phyloP scores from a whole-genome alignment of 1,284 basidiomycete genomes.

The Marasmius oreades region DNA sequence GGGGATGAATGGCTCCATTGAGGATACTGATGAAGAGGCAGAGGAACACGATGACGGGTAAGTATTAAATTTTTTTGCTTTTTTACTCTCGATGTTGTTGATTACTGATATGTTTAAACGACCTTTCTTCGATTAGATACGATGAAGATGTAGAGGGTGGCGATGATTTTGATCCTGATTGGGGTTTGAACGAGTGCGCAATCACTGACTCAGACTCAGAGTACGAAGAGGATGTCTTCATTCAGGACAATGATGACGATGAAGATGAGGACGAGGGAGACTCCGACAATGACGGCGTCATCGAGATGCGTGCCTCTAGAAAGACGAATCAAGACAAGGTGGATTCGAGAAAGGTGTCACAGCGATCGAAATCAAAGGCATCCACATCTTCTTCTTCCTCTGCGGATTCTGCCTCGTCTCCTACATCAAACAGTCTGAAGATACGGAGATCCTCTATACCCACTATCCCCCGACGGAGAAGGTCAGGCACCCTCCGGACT shows the following conservation, averaged over 20 bases:
- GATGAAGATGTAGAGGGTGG: constrained; percentile 60
- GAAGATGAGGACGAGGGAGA: constrained; percentile 48
- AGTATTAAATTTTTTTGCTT: constrained; percentile 25
- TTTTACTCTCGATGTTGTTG: neutral
- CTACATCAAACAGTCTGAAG: constrained; percentile 27
- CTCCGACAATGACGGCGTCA: constrained; percentile 54
- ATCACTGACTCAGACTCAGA: constrained; percentile 19
- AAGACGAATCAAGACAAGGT: constrained; percentile 22
- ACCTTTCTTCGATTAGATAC: constrained; percentile 37
- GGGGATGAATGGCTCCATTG: constrained; percentile 10
- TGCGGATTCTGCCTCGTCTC: constrained; percentile 26
- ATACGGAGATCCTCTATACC: constrained; percentile 15
- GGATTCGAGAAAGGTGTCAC: constrained; percentile 10
- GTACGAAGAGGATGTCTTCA: constrained; percentile 11
- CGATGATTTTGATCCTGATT: constrained; percentile 28
- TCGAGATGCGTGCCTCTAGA: constrained; percentile 55
- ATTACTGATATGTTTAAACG: constrained; percentile 5
- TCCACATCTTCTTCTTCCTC: constrained; percentile 35
- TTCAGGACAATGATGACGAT: constrained; percentile 29
- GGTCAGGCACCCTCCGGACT: constrained; percentile 18
- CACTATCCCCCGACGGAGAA: constrained; percentile 17
- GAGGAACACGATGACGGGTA: constrained; percentile 59
- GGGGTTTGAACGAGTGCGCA: constrained; percentile 14
- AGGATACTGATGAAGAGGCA: constrained; percentile 5
- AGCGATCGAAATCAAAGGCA: constrained; percentile 34